phyloP scores from a whole-genome alignment of 345 rosid species.

The Eucalyptus pumila region DNA sequence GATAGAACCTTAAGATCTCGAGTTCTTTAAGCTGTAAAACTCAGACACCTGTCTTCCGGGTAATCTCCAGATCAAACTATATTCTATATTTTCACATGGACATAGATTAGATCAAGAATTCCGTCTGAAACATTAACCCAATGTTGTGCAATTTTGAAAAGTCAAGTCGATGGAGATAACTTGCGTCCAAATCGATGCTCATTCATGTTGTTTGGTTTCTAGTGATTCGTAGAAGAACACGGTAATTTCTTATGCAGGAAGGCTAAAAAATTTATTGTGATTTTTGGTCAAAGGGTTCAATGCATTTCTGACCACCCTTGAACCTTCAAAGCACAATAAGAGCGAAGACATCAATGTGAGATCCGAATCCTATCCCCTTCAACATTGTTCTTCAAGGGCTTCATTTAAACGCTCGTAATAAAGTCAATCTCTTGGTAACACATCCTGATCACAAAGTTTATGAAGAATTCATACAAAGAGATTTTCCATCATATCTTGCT shows the following conservation, averaged over 20 bases:
- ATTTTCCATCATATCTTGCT: too few relatives aligned
- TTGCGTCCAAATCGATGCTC: neutral
- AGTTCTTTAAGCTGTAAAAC: neutral
- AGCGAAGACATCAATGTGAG: too few relatives aligned
- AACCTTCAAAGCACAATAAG: too few relatives aligned
- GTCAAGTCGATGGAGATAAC: constrained; percentile 9
- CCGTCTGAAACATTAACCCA: neutral
- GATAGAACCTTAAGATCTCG: neutral
- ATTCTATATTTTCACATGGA: neutral
- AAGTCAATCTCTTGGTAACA: too few relatives aligned
- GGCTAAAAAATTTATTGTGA: neutral
- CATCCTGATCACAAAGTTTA: too few relatives aligned
- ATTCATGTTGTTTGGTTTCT: neutral
- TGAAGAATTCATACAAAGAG: too few relatives aligned
- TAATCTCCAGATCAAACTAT: neutral
- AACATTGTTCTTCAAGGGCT: too few relatives aligned
- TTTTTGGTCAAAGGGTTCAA: neutral
- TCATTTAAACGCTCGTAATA: too few relatives aligned
- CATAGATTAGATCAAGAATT: neutral
- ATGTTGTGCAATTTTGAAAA: neutral
- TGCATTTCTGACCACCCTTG: neutral
- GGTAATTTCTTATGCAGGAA: neutral
- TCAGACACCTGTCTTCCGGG: neutral
- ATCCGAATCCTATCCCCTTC: too few relatives aligned
- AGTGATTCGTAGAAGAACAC: neutral